Base-by-base conservation (phyloP, 2,329 filamentous ascomycete genomes). In the Hortaea sp. region DNA sequence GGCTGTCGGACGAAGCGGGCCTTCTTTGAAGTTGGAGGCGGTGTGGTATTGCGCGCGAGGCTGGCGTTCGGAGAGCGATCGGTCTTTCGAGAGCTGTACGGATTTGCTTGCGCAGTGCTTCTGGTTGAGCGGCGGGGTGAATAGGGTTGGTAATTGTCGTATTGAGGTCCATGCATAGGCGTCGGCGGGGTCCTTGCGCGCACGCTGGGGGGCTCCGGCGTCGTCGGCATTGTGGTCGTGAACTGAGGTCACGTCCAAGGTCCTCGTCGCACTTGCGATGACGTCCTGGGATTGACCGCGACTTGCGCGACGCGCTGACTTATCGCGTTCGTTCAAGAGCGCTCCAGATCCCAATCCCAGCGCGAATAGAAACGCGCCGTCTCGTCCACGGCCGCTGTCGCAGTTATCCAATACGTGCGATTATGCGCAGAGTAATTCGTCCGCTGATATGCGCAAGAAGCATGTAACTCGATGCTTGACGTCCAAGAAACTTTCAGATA, bases 111-210 rank as follows among this genome's bases (percentile, higher is more conserved):
- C 49, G 58, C 53, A 10, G 59, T 54, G 40, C 42, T 52, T 29
- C 59, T 48, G 32, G 48, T 60, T 5, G 56, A 61, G 11, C 59
- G 54, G 32, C 59, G 58, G 30, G 55, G 53, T 45, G 81, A 79
- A 61, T 81, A 88, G 39, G 84, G 84, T 59, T 85, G 77, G 72
- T 82, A 88, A 52, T 72, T 68, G 65, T 89, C 84, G 54, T 74
- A 71, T 57, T 73, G 79, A 34, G 66, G 47, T 41, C 84, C 84
- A 59, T 80, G 76, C 49, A 76, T 76, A 41, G 85, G 85, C 46
- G 84, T 81, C 37, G 77, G 76, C 50, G 85, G 85, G 42, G 82
- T 85, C 61, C 72, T 78, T 51, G 84, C 77, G 53, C 83, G 82
- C 39, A 82, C 85, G 44, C 70, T 65, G 43, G 42, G 44, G 20